Evolutionary conservation across 106 monocot genomes (phyloP).

Genomic region (Amphibolis antarctica): DNA sequence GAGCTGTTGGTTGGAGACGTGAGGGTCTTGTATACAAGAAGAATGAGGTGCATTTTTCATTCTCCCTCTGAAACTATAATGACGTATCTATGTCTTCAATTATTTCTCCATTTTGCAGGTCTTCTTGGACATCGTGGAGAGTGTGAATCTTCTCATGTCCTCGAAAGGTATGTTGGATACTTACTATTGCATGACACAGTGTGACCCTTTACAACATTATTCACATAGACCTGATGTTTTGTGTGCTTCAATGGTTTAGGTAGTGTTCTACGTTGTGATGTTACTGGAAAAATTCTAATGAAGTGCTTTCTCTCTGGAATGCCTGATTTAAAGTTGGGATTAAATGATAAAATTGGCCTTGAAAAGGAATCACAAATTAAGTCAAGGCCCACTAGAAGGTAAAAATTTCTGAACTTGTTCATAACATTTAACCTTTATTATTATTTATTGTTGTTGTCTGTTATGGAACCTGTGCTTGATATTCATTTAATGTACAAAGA

Average conservation of each 20-base stretch:
- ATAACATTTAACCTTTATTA: background rate
- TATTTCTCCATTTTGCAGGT: constrained; percentile 36
- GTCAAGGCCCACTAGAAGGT: constrained; percentile 90
- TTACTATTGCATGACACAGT: background rate
- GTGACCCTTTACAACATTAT: constrained; percentile 1
- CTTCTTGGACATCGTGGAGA: constrained; percentile 98
- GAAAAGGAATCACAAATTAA: constrained; percentile 97
- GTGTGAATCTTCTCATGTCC: constrained; percentile 99
- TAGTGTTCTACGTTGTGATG: constrained; percentile 97
- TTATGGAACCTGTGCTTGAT: background rate
- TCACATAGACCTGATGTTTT: background rate
- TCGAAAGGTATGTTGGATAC: constrained; percentile 56
- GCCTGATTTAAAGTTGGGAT: constrained; percentile 93
- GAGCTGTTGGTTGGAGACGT: constrained; percentile 99
- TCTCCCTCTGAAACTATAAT: background rate
- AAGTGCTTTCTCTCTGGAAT: constrained; percentile 99
- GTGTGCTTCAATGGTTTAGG: constrained; percentile 30
- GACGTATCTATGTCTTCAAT: background rate
- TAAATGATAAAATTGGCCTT: constrained; percentile 99
- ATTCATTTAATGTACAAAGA: background rate
- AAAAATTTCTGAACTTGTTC: background rate
- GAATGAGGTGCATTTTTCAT: constrained; percentile 61
- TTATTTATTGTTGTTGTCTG: too few species aligned
- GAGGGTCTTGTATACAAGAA: constrained; percentile 97
- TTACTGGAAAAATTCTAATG: constrained; percentile 98